A percentile compares a stretch with the other conserved stretches of the same genome.
These are phyloP conservation scores for Thozetella sp. DNA, from an alignment of 495 filamentous ascomycete genomes.

Conservation along the genomic window DNA sequence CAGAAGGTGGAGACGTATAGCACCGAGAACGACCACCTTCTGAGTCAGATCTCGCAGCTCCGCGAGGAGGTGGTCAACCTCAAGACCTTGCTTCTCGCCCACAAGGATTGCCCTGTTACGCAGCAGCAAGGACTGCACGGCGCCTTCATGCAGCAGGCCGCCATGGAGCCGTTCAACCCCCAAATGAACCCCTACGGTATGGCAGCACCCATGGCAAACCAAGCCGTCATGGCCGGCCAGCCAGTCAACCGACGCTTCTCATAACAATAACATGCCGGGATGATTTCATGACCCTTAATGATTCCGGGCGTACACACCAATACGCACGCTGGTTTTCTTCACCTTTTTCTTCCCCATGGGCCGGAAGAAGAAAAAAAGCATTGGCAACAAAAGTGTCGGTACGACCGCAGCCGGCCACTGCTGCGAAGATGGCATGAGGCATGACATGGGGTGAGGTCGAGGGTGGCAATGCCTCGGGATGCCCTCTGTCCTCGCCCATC, in stretches of 20 bases:
- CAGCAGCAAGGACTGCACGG: constrained; percentile 80
- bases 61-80: constrained; percentile 94
- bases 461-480: constrained; percentile 3
- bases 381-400: background rate
- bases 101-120: constrained; percentile 95
- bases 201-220: constrained; percentile 52
- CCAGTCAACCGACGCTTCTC: constrained; percentile 53
- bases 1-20: constrained; percentile 91
- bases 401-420: background rate
- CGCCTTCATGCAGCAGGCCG: constrained; percentile 61
- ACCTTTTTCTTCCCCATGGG: no score
- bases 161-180: constrained; percentile 50
- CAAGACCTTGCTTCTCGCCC: constrained; percentile 89
- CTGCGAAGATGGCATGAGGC: background rate
- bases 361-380: background rate
- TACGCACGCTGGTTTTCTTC: background rate
- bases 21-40: constrained; percentile 87
- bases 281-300: background rate
- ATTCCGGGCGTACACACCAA: background rate
- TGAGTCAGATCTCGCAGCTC: constrained; percentile 76
- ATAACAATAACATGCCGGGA: constrained; percentile 26
- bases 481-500: background rate
- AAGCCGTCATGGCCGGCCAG: constrained; percentile 58
- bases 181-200: constrained; percentile 77
- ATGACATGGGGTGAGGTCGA: background rate